Evolutionary conservation across 2,329 filamentous ascomycete genomes (phyloP).

Genomic region (Alternaria triticina): DNA sequence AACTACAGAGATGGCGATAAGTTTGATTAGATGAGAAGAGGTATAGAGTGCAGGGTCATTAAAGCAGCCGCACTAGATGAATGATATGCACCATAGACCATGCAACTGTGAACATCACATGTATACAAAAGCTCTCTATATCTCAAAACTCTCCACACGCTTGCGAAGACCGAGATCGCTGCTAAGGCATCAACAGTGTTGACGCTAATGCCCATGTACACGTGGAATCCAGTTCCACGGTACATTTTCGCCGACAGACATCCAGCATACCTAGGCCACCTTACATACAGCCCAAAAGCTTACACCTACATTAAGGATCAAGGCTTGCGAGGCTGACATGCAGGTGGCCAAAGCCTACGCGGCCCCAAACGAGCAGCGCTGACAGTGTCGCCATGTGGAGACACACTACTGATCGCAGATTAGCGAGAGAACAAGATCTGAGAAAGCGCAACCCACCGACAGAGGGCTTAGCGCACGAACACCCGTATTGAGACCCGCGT

Average conservation of each 20-base stretch:
- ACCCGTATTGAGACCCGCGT: neutral
- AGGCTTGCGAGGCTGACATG: conserved; percentile 1
- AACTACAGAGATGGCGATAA: neutral
- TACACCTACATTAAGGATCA: neutral
- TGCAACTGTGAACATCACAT: neutral
- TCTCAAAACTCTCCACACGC: neutral
- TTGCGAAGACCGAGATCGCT: neutral
- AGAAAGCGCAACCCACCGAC: neutral
- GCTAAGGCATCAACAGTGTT: neutral
- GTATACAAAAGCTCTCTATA: neutral
- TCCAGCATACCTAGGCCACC: neutral
- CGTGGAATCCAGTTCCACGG: neutral
- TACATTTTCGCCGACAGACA: neutral
- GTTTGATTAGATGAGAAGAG: neutral
- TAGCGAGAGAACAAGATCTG: conserved; percentile 21
- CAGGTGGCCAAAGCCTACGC: conserved; percentile 3
- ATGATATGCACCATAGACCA: neutral
- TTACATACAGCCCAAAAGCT: neutral
- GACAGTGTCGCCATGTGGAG: conserved; percentile 10
- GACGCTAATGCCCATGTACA: neutral
- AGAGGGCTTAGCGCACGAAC: neutral
- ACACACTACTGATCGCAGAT: conserved; percentile 15
- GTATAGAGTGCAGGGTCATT: neutral
- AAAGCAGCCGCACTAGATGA: neutral
- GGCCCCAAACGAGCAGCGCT: neutral